These are phyloP conservation scores for Hypoxylon sp. DNA, from an alignment of 2,329 filamentous ascomycete species.

Conservation along the genomic window DNA sequence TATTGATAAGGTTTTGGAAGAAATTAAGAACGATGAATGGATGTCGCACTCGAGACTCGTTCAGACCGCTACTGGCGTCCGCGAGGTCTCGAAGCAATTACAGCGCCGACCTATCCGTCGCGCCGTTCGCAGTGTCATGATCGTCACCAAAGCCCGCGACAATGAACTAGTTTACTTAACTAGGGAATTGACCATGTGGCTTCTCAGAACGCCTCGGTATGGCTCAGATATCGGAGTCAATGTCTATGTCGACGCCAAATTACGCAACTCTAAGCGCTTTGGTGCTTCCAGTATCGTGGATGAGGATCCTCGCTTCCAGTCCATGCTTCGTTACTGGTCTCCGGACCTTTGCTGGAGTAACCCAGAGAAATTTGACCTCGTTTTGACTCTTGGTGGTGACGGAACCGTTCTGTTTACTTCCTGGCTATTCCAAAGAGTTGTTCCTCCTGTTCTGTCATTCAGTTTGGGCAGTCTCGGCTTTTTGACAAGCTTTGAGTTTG, in stretches of 20 bases:
- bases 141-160: conserved; percentile 97
- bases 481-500: conserved; percentile 89
- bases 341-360: conserved; percentile 94
- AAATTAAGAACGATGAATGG: conserved; percentile 89
- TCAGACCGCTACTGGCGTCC: conserved; percentile 93
- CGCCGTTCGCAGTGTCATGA: conserved; percentile 95
- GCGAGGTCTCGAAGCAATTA: conserved; percentile 95
- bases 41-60: conserved; percentile 95
- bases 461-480: conserved; percentile 89
- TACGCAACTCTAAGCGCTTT: conserved; percentile 90
- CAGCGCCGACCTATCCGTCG: conserved; percentile 92
- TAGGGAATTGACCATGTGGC: conserved; percentile 87
- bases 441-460: conserved; percentile 88
- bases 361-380: conserved; percentile 95
- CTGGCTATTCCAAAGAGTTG: conserved; percentile 92
- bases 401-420: conserved; percentile 91
- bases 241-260: conserved; percentile 97
- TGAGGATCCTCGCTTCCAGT: conserved; percentile 80
- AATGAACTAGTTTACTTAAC: conserved; percentile 93
- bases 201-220: conserved; percentile 90
- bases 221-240: conserved; percentile 92
- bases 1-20: conserved; percentile 93
- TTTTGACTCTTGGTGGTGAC: conserved; percentile 88
- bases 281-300: conserved; percentile 79
- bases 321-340: conserved; percentile 96